phyloP scores from a whole-genome alignment of 441 rosid species.

The Dalechampia spathulata region DNA sequence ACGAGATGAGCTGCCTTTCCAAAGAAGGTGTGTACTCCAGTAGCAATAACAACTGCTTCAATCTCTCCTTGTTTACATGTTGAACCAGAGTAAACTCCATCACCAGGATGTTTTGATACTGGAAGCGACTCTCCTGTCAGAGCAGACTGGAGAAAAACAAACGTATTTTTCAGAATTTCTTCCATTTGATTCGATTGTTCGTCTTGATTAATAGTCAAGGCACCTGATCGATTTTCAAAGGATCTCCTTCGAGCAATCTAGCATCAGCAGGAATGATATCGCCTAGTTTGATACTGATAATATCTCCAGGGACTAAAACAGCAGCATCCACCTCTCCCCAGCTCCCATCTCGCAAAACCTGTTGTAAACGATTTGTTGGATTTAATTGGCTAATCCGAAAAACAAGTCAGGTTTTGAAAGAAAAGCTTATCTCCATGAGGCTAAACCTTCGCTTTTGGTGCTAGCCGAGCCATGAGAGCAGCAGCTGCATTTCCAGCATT shows the following conservation, averaged over 20 bases:
- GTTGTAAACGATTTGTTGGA: not conserved
- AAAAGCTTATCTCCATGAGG: not conserved
- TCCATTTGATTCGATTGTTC: not conserved
- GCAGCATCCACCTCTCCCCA: conserved; percentile 85
- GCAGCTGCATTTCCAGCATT: conserved; percentile 89
- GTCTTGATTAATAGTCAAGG: not conserved
- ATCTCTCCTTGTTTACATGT: conserved; percentile 68
- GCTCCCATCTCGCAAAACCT: conserved; percentile 73
- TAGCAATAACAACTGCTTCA: conserved; percentile 60
- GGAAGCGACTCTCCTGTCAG: conserved; percentile 70
- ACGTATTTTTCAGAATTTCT: not conserved
- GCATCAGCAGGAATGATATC: conserved; percentile 92
- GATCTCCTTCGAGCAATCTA: conserved; percentile 86
- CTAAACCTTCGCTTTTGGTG: conserved; percentile 24
- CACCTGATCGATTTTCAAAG: conserved; percentile 76
- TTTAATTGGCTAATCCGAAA: not conserved
- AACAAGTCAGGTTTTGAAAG: not conserved
- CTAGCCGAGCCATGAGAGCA: conserved; percentile 24
- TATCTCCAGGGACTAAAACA: conserved; percentile 77
- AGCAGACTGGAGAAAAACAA: conserved; percentile 34
- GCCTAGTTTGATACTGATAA: conserved; percentile 77
- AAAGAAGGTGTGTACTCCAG: conserved; percentile 69
- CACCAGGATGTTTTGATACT: conserved; percentile 47
- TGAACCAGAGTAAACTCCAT: conserved; percentile 59
- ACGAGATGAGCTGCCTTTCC: conserved; percentile 77